Percentiles rank a stretch among this genome's conserved stretches.
Conservation (phyloP, 345 rosid genomes). For the Bruguiera parviflora region DNA sequence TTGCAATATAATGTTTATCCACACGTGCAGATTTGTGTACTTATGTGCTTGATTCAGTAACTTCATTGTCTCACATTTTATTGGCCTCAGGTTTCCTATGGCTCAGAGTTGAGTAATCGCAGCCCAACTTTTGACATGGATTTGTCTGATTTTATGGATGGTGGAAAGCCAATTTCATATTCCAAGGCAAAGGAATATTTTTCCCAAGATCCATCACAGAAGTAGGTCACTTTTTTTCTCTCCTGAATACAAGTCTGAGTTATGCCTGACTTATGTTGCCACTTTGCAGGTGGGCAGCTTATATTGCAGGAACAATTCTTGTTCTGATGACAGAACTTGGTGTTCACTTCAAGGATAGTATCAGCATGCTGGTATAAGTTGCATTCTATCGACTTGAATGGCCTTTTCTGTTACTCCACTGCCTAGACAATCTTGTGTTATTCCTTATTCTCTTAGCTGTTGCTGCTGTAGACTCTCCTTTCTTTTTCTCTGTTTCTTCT, state of each 20-base stretch:
- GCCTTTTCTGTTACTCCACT: conserved; percentile 4
- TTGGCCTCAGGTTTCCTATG: conserved; percentile 79
- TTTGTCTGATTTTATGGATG: conserved; percentile 87
- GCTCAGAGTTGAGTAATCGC: conserved; percentile 93
- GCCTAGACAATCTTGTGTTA: conserved; percentile 15
- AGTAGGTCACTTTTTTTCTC: conserved; percentile 43
- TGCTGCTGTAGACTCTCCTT: no score
- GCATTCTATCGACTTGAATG: conserved; percentile 16
- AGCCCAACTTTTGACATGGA: conserved; percentile 99
- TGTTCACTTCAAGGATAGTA: conserved; percentile 76
- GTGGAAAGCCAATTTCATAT: conserved; percentile 73
- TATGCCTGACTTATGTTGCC: not conserved
- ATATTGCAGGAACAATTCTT: conserved; percentile 91
- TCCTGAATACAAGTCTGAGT: conserved; percentile 3
- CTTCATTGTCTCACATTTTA: conserved; percentile 1
- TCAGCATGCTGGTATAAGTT: conserved; percentile 79
- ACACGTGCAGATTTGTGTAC: not conserved
- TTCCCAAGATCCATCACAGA: conserved; percentile 87
- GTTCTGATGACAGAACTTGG: conserved; percentile 92
- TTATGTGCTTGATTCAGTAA: not conserved
- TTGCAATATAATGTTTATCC: not conserved
- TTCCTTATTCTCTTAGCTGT: not conserved
- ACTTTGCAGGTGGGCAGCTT: conserved; percentile 89
- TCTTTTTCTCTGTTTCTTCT: no score
- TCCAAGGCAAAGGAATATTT: conserved; percentile 77